Evolutionary conservation across 192 early-diverging fungal species (phyloP).

Genomic region (Coemansia sp.): DNA sequence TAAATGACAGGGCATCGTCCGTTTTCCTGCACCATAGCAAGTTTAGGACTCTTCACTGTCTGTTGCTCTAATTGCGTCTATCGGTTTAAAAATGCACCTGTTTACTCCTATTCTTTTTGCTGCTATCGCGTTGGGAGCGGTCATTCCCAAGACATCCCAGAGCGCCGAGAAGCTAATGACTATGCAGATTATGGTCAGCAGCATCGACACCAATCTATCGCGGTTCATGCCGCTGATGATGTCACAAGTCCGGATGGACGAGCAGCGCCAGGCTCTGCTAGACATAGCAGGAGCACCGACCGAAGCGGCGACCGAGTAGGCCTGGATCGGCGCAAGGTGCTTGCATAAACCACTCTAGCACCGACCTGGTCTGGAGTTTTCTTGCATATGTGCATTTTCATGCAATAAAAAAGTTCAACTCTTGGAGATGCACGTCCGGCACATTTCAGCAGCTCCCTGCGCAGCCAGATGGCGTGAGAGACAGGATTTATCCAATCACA

Average conservation of each 20-base stretch:
- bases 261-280: constrained; percentile 7
- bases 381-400: no score
- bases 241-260: constrained; percentile 14
- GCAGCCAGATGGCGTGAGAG: no score
- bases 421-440: no score
- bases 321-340: no score
- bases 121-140: not conserved
- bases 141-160: not conserved
- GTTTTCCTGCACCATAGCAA: not conserved
- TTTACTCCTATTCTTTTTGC: not conserved
- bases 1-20: not conserved
- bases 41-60: not conserved
- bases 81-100: not conserved
- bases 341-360: no score
- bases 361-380: no score
- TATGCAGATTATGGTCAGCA: constrained; percentile 15
- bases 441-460: no score
- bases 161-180: not conserved
- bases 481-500: no score
- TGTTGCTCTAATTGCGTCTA: not conserved
- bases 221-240: constrained; percentile 31
- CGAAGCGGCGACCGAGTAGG: no score
- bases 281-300: no score
- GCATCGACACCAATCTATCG: constrained; percentile 40
- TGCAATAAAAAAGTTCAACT: no score